Conservation (phyloP, 495 filamentous ascomycete genomes). For the Aspergillus carlsbadensis region DNA sequence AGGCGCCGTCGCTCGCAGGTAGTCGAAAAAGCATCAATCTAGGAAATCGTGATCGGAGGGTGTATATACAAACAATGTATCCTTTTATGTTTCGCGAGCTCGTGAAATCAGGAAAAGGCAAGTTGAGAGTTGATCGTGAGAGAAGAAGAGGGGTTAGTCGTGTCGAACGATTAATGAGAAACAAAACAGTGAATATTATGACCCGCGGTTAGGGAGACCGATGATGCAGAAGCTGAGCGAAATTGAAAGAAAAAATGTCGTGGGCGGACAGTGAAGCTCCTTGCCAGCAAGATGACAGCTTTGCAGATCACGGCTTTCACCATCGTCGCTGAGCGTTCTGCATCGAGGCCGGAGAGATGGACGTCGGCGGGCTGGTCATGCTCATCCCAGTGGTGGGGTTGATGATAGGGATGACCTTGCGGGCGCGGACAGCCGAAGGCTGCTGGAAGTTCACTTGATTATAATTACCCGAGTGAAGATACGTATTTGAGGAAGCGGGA, state of each 20-base stretch:
- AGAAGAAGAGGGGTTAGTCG: conserved; percentile 23
- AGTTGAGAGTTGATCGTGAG: conserved; percentile 31
- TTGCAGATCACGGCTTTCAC: conserved; percentile 39
- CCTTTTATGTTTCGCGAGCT: conserved; percentile 34
- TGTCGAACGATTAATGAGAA: conserved; percentile 36
- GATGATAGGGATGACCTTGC: conserved; percentile 97
- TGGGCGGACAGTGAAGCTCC: conserved; percentile 29
- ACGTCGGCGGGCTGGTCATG: conserved; percentile 86
- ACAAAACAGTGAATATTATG: conserved; percentile 39
- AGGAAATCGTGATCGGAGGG: conserved; percentile 42
- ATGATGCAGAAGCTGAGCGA: conserved; percentile 44
- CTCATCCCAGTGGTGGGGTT: conserved; percentile 90
- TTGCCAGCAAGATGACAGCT: conserved; percentile 30
- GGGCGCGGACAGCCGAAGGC: conserved; percentile 78
- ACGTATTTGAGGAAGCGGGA: conserved; percentile 63
- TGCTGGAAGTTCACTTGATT: conserved; percentile 78
- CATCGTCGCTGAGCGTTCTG: conserved; percentile 68
- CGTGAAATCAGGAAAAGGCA: conserved; percentile 26
- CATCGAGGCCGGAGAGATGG: conserved; percentile 84
- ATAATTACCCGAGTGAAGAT: conserved; percentile 58
- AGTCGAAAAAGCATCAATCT: conserved; percentile 43
- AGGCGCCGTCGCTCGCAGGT: conserved; percentile 51
- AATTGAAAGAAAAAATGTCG: conserved; percentile 34
- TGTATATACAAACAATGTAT: conserved; percentile 44
- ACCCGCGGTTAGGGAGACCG: conserved; percentile 43